A percentile compares a stretch with the other conserved stretches of the same genome.
These are phyloP conservation scores for Calonectria leucothoes DNA, from an alignment of 2,329 filamentous ascomycete species.

Conservation along the genomic window DNA sequence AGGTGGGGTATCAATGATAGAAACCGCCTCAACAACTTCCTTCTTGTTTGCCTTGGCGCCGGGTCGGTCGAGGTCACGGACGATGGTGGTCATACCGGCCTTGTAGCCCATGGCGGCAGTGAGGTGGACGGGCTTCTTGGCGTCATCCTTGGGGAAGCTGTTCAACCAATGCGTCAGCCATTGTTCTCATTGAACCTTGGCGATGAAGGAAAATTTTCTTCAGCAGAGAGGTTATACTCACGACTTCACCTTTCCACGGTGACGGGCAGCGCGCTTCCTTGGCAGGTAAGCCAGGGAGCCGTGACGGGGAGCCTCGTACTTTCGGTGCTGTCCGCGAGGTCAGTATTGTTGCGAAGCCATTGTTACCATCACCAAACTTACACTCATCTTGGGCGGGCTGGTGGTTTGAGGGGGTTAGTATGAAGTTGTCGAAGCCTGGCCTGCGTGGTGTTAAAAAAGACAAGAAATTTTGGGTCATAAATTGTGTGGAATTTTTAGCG, in stretches of 20 bases:
- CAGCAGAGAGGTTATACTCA: constrained; percentile 62
- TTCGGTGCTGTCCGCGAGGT: constrained; percentile 58
- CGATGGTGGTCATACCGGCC: constrained; percentile 99
- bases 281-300: constrained; percentile 91
- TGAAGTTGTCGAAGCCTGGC: constrained; percentile 48
- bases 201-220: constrained; percentile 16
- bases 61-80: constrained; percentile 98
- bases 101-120: constrained; percentile 99
- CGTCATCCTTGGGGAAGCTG: constrained; percentile 99
- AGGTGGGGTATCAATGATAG: constrained; percentile 92
- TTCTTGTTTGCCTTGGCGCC: constrained; percentile 99
- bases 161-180: constrained; percentile 44
- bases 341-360: constrained; percentile 33
- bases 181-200: constrained; percentile 14
- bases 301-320: constrained; percentile 90
- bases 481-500: constrained; percentile 47
- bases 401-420: constrained; percentile 53
- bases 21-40: constrained; percentile 91
- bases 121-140: constrained; percentile 99
- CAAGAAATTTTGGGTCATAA: constrained; percentile 52
- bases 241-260: constrained; percentile 99
- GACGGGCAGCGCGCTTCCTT: constrained; percentile 91
- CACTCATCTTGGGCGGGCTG: constrained; percentile 56
- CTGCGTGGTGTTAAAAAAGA: constrained; percentile 41
- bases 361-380: constrained; percentile 44